These are phyloP conservation scores for Aspergillus vadensis DNA, from an alignment of 2,329 filamentous ascomycete species.

Conservation along the genomic window DNA sequence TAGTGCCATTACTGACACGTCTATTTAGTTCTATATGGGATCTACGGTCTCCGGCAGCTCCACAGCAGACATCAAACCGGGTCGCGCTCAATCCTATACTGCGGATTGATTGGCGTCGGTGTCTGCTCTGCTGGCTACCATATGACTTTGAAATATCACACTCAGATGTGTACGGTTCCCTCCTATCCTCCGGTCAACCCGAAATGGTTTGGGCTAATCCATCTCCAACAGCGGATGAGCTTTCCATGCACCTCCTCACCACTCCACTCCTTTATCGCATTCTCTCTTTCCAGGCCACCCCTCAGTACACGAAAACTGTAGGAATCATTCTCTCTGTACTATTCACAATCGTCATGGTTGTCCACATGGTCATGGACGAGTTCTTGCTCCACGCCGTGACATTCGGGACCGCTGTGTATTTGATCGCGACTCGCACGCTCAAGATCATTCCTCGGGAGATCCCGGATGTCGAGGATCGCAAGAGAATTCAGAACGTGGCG, in stretches of 20 bases:
- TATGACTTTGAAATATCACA: slow-evolving; percentile 37
- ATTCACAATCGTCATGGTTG: slow-evolving; percentile 42
- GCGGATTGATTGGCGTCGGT: slow-evolving; percentile 40
- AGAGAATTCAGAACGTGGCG: slow-evolving; percentile 22
- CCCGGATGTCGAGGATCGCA: slow-evolving; percentile 26
- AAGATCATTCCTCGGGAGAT: slow-evolving; percentile 39
- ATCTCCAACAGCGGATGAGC: slow-evolving; percentile 47
- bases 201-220: too few species aligned
- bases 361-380: slow-evolving; percentile 49
- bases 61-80: slow-evolving; percentile 23
- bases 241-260: slow-evolving; percentile 47
- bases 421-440: slow-evolving; percentile 36
- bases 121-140: slow-evolving; percentile 34
- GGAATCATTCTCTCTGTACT: slow-evolving; percentile 23
- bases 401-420: slow-evolving; percentile 39
- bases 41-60: slow-evolving; percentile 40
- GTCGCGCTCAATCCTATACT: slow-evolving; percentile 40
- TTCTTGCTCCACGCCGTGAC: slow-evolving; percentile 44
- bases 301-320: slow-evolving; percentile 25
- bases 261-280: slow-evolving; percentile 47
- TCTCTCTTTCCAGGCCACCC: slow-evolving; percentile 37
- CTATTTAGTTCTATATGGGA: slow-evolving; percentile 39
- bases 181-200: background rate
- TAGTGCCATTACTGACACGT: too few species aligned
- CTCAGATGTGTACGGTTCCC: slow-evolving; percentile 32